These are phyloP conservation scores for Globisporangium paroecandrum DNA, from an alignment of 352 stramenopile species.

Conservation along the genomic window DNA sequence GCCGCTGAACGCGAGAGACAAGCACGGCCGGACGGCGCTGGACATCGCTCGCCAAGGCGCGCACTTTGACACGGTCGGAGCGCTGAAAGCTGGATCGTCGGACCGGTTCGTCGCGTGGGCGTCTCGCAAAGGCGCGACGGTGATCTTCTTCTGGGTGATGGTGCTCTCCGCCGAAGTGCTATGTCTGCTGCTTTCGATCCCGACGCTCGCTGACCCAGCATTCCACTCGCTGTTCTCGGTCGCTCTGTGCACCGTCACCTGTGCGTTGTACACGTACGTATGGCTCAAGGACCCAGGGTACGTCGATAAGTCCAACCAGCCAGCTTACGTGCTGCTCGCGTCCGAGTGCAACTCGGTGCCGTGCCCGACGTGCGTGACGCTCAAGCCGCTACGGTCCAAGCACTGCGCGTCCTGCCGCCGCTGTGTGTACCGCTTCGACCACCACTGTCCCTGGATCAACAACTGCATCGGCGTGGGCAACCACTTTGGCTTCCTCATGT, in stretches of 20 bases:
- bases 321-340: constrained; percentile 73
- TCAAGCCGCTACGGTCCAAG: constrained; percentile 74
- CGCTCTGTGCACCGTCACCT: constrained; percentile 37
- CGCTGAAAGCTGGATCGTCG: constrained; percentile 61
- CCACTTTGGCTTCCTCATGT: constrained; percentile 71
- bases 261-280: constrained; percentile 70
- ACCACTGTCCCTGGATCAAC: constrained; percentile 86
- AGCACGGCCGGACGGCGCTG: constrained; percentile 69
- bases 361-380: constrained; percentile 76
- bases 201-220: constrained; percentile 30
- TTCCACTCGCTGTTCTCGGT: constrained; percentile 33
- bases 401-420: constrained; percentile 77
- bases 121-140: constrained; percentile 55
- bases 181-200: constrained; percentile 55
- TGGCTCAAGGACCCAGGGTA: constrained; percentile 79
- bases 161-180: constrained; percentile 42
- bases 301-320: constrained; percentile 50
- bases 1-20: constrained; percentile 55
- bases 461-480: constrained; percentile 80
- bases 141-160: constrained; percentile 72
- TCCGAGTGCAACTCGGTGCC: constrained; percentile 59
- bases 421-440: constrained; percentile 80
- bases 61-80: constrained; percentile 61
- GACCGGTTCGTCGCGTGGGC: constrained; percentile 64
- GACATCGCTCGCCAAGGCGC: constrained; percentile 69